These are phyloP conservation scores for Colletotrichum sp. DNA, from an alignment of 2,329 filamentous ascomycete species.

Conservation along the genomic window DNA sequence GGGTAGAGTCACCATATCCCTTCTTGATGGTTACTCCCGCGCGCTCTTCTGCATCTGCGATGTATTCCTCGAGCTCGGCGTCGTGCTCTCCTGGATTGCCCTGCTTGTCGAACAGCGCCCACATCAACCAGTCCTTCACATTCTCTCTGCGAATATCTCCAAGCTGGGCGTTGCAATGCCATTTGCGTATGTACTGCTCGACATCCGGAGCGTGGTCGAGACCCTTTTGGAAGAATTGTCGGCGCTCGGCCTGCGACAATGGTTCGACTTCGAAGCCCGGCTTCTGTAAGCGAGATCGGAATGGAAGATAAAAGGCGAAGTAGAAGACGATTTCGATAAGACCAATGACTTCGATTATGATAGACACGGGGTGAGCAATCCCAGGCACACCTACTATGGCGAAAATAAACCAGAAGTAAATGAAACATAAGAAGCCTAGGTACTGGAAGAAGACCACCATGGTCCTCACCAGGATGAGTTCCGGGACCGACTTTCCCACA, in stretches of 20 bases:
- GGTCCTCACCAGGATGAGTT: conserved; percentile 16
- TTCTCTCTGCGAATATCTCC: conserved; percentile 69
- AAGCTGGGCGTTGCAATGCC: conserved; percentile 67
- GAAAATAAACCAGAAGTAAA: conserved; percentile 24
- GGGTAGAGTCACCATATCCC: conserved; percentile 60
- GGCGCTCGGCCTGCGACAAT: conserved; percentile 51
- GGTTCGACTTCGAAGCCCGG: conserved; percentile 44
- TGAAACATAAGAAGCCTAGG: conserved; percentile 18
- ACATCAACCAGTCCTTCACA: conserved; percentile 68
- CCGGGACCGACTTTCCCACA: conserved; percentile 10
- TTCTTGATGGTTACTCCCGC: conserved; percentile 54
- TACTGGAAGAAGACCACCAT: conserved; percentile 16
- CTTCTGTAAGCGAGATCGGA: conserved; percentile 39
- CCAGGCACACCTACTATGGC: conserved; percentile 23
- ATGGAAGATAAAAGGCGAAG: conserved; percentile 45
- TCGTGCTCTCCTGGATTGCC: conserved; percentile 42
- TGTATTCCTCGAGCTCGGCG: conserved; percentile 48
- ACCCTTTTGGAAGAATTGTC: conserved; percentile 61
- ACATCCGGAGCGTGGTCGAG: conserved; percentile 58
- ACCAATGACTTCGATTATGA: conserved; percentile 24
- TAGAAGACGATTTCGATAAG: conserved; percentile 47
- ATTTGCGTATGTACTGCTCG: conserved; percentile 63
- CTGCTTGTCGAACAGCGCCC: conserved; percentile 67
- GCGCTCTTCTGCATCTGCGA: conserved; percentile 57
- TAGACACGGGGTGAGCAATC: conserved; percentile 27